Conservation (phyloP, 2,329 filamentous ascomycete species). For the Verruconis gallopava region DNA sequence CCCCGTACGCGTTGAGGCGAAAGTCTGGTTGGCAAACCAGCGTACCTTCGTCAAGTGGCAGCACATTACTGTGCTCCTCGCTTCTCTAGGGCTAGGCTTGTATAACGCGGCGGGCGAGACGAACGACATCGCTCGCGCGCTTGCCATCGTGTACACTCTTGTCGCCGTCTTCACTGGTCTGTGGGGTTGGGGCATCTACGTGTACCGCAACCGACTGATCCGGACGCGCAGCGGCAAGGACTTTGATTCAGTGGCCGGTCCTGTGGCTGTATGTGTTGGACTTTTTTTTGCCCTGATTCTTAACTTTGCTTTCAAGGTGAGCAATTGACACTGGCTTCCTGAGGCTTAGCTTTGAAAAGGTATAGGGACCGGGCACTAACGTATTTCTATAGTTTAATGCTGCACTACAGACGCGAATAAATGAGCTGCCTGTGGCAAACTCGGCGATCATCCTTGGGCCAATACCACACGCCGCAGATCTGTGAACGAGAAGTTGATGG, state of each 20-base stretch:
- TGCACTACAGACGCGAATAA: too few relatives aligned
- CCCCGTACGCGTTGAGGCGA: slow-evolving; percentile 84
- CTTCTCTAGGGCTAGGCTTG: slow-evolving; percentile 67
- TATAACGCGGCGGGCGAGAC: slow-evolving; percentile 73
- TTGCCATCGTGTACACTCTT: slow-evolving; percentile 71
- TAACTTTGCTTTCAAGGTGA: slow-evolving; percentile 80
- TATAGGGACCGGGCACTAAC: too few relatives aligned
- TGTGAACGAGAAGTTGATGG: too few relatives aligned
- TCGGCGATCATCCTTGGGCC: too few relatives aligned
- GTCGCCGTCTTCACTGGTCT: slow-evolving; percentile 71
- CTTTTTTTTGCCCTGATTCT: slow-evolving; percentile 65
- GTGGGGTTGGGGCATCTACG: slow-evolving; percentile 83
- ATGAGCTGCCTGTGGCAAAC: too few relatives aligned
- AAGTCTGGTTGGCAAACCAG: slow-evolving; percentile 98
- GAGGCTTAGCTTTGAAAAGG: too few relatives aligned
- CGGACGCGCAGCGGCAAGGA: slow-evolving; percentile 76
- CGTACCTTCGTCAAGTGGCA: slow-evolving; percentile 98
- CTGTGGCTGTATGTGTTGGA: slow-evolving; percentile 68
- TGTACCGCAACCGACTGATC: slow-evolving; percentile 65
- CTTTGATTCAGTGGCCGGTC: slow-evolving; percentile 80
- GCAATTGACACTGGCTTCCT: too few relatives aligned
- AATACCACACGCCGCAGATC: too few relatives aligned
- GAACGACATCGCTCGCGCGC: slow-evolving; percentile 59
- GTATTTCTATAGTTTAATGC: too few relatives aligned
- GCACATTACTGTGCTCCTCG: slow-evolving; percentile 81